Evolutionary conservation across 2,329 filamentous ascomycete genomes (phyloP), one percentile per base, ranked within the genome.

Genomic region (Trichoderma simmonsii): DNA sequence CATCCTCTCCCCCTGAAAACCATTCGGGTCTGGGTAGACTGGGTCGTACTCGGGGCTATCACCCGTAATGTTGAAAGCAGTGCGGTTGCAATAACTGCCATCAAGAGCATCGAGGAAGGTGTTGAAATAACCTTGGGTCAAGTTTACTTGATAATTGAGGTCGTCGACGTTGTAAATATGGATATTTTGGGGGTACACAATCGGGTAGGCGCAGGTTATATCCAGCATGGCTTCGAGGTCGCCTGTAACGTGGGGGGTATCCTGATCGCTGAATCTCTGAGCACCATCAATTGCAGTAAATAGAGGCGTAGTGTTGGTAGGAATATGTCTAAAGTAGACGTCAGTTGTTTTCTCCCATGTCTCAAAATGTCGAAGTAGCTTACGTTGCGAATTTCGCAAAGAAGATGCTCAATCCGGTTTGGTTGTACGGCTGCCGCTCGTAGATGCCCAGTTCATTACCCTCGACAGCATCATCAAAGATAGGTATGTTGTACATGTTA

Each of bases 141-240:
- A 3, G 2, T 59, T 24, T 7, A 51, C 15, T 59, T 68, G n/a
- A 3, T 12, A 56, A 15, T 28, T 28, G 26, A 43, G 30, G 32
- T 68, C 64, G 0, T 68, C 64, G 4, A 59, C 83, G 74, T 84
- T 81, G 74, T 80, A 85, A 2, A 85, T 75, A 4, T 83, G 82
- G 0, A 83, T 78, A 21, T 80, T 81, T 74, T 87, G 85, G 1
- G 86, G 86, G 77, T 83, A 87, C 74, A 88, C 84, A 68, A 88
- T 78, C 0, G 85, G 84, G 69, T 84, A 85, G 9, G 80, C 79
- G 32, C 85, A 79, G 70, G 84, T 76, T 68, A 87, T 85, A 73
- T 89, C 87, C 6, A 89, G 82, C 57, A 85, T 79, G 1, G 85
- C 85, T 78, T 89, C 34, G 6, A 43, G 28, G 9, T 65, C 62